Evolutionary conservation across 345 rosid genomes (phyloP).

Genomic region (Anacardium occidentale): DNA sequence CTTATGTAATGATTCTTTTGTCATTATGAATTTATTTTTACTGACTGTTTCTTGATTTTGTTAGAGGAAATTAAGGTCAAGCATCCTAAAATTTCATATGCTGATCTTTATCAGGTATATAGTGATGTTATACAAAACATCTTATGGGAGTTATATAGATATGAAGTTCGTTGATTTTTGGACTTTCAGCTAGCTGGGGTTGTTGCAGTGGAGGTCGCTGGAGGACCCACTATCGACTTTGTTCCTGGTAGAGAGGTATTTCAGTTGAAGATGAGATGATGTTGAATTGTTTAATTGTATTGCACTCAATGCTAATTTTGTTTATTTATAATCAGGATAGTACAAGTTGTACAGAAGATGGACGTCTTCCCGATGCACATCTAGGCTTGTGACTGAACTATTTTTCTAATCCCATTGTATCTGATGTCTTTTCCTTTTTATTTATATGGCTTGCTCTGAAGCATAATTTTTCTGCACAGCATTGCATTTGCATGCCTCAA

Average conservation of each 20-base stretch:
- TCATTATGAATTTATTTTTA: background rate
- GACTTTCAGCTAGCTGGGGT: conserved; percentile 75
- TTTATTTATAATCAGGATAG: conserved; percentile 49
- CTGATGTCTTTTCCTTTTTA: background rate
- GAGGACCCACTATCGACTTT: conserved; percentile 69
- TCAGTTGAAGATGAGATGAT: conserved; percentile 3
- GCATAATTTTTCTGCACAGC: background rate
- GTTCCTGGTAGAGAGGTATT: conserved; percentile 77
- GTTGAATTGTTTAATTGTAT: background rate
- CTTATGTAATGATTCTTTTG: too few species aligned
- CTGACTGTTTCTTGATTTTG: conserved; percentile 19
- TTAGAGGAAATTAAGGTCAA: conserved; percentile 64
- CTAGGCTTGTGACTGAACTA: conserved; percentile 36
- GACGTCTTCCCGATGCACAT: conserved; percentile 73
- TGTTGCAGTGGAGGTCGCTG: conserved; percentile 79
- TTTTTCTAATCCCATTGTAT: background rate
- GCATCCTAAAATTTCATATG: conserved; percentile 66
- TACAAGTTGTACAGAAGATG: conserved; percentile 52
- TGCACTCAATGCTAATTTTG: background rate
- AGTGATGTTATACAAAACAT: background rate
- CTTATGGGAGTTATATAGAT: background rate
- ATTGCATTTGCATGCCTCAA: background rate
- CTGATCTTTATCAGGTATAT: conserved; percentile 79
- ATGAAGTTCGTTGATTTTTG: background rate
- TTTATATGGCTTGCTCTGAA: background rate